Evolutionary conservation across 2,329 filamentous ascomycete species (phyloP), one percentile per base, ranked within the genome.

Genomic region (Chaetomiaceae sp.): DNA sequence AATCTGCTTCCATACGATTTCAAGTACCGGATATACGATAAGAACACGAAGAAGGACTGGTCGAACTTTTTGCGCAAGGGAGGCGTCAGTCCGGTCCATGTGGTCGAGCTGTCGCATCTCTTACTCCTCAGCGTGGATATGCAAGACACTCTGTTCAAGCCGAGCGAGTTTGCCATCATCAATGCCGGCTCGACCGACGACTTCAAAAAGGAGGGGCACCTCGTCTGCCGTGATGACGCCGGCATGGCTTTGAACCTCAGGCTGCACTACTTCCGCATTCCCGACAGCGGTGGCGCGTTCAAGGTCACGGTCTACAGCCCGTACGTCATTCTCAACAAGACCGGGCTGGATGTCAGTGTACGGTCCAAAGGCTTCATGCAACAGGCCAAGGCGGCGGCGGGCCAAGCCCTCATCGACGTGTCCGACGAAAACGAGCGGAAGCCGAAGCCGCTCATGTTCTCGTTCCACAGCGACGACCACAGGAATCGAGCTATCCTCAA

Each of bases 11-110:
- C 93, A 0, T 97, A 93, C 65, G 93, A 99, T 69, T 99, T 99
- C 81, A 97, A 99, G 69, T 99, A 99, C 68, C 84, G 92, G 49
- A 97, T 99, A 49, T 99, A 97, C 64, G 93, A 99, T 73, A 96
- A 95, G 73, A 95, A 96, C 67, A 96, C 91, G 0, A 95, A 92
- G 75, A 96, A 95, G 66, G 93, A 99, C 66, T 99, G 93, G 93
- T 95, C 89, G 4, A 99, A 99, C 67, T 99, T 99, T 71, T 73
- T 99, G 41, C 83, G 93, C 51, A 97, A 96, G 68, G 93, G 95
- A 21, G 95, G 95, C 13, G 86, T 97, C 50, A 99, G 93, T 66
- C 95, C 95, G 0, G 91, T 99, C 0, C 93, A 99, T 65, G 91
- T 97, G 9, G 92, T 97, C 16, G 92, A 99, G 69, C 76, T 99